Percentiles rank a stretch among this genome's conserved stretches.
phyloP scores from a whole-genome alignment of 805 yeast species.

The Candida ponderosae region DNA sequence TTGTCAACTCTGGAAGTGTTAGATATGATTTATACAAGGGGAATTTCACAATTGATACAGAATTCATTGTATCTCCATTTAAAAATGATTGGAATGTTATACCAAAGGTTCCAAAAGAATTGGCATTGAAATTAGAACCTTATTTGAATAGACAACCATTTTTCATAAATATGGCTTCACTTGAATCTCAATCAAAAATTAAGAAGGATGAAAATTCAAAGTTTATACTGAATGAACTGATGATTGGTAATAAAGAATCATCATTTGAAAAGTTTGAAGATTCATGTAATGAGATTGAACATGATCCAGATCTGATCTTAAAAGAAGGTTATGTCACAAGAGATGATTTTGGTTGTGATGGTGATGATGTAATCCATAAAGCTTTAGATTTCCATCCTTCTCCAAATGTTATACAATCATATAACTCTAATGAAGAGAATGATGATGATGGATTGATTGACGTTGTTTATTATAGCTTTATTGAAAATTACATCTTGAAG shows the following conservation, averaged over 20 bases:
- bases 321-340: slow-evolving; percentile 70
- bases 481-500: slow-evolving; percentile 40
- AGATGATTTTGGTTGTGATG: slow-evolving; percentile 81
- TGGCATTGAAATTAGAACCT: slow-evolving; percentile 48
- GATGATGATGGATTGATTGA: slow-evolving; percentile 38
- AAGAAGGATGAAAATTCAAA: too few relatives aligned
- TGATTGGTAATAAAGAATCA: too few relatives aligned
- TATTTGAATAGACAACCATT: slow-evolving; percentile 51
- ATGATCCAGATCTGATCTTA: slow-evolving; percentile 15
- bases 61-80: slow-evolving; percentile 81
- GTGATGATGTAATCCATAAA: slow-evolving; percentile 75
- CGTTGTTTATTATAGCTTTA: slow-evolving; percentile 73
- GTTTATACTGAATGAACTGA: too few relatives aligned
- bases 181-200: not conserved
- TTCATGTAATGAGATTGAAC: slow-evolving; percentile 3
- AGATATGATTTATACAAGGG: slow-evolving; percentile 85
- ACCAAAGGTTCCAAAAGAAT: slow-evolving; percentile 39
- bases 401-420: slow-evolving; percentile 73
- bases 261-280: not conserved
- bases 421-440: slow-evolving; percentile 22
- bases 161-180: slow-evolving; percentile 19
- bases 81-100: slow-evolving; percentile 70
- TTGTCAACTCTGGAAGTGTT: slow-evolving; percentile 82
- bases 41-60: slow-evolving; percentile 70
- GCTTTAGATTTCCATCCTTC: slow-evolving; percentile 50